These are phyloP conservation scores for Arabis hirsuta DNA, from an alignment of 345 rosid genomes.

Conservation along the genomic window DNA sequence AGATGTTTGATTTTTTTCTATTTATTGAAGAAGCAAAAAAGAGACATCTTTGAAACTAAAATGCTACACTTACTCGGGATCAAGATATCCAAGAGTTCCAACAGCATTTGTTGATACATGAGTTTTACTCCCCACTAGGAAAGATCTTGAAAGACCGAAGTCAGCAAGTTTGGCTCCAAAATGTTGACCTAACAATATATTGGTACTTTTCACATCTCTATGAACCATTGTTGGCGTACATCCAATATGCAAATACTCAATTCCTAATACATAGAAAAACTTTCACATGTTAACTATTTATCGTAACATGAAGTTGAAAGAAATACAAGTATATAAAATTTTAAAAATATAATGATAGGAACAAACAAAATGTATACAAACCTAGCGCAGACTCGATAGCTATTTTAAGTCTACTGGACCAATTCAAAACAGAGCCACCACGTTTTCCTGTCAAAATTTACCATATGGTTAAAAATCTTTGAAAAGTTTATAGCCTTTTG, in stretches of 20 bases:
- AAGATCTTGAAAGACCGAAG: slow-evolving; percentile 49
- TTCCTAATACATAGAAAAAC: background rate
- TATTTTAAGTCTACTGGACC: slow-evolving; percentile 14
- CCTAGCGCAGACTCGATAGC: slow-evolving; percentile 4
- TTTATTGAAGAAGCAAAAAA: too few species aligned
- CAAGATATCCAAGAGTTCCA: slow-evolving; percentile 46
- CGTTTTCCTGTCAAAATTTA: background rate
- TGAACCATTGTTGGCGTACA: slow-evolving; percentile 48
- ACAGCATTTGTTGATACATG: slow-evolving; percentile 9
- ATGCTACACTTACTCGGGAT: slow-evolving; percentile 45
- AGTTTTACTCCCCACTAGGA: slow-evolving; percentile 29
- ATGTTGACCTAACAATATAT: slow-evolving; percentile 43
- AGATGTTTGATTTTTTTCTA: too few species aligned
- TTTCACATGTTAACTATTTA: background rate
- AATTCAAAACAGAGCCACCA: background rate
- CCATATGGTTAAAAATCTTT: background rate
- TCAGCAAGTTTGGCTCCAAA: slow-evolving; percentile 50
- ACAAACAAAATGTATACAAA: background rate
- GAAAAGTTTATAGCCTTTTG: background rate
- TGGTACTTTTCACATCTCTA: slow-evolving; percentile 50
- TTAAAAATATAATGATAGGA: background rate
- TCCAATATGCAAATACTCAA: slow-evolving; percentile 49
- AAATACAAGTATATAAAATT: too few species aligned
- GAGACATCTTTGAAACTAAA: background rate
- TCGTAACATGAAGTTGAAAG: background rate